Base-by-base conservation (phyloP, 306 rosid genomes). In the Cucumis cinereus region DNA sequence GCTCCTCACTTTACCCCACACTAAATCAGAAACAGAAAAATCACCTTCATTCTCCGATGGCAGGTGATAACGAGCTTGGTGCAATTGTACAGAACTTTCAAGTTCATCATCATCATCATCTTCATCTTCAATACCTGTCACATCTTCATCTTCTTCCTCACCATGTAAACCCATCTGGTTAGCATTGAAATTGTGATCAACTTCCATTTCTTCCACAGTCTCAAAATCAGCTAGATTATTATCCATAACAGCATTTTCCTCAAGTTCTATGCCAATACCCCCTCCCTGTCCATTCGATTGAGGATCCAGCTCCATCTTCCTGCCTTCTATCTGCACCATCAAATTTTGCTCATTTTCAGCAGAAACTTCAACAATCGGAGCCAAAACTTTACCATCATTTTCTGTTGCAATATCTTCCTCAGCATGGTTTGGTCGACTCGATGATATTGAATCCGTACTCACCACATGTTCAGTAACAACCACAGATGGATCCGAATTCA, bases 1-100 rank as follows among this genome's bases (percentile, higher is more conserved):
- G 83, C 98, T 91, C 87, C 91, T 94, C 57, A 94, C 96, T 84
- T 94, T 94, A 58, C 96, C 96, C 98, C 98, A 94, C 66, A 94
- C 98, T 82, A 94, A 83, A 84, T 94, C 96, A 49, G 95, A 89
- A 41, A 84, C 87, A 79, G 89, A 84, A 79, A 88, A 86, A 57
- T 83, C 85, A 35, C 83, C 88, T 82, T 91, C 94, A 77, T 83
- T 79, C 85, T 88, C 97, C 35, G 36, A 76, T 57, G 89, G 96
- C 82, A 89, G 80, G 49, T 64, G 83, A 79, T 86, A 93, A 63
- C 81, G 75, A 50, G 86, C 84, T 71, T 79, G 86, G 78, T 75
- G 67, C 76, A 69, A 77, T 75, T 57, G 28, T 26, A 82, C 84
- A 9, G 77, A 79, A 74, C 68, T 80, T 63, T 56, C 87, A 53